Conservation (phyloP, 768 basidiomycete genomes). For the Suillus ampliporus region DNA sequence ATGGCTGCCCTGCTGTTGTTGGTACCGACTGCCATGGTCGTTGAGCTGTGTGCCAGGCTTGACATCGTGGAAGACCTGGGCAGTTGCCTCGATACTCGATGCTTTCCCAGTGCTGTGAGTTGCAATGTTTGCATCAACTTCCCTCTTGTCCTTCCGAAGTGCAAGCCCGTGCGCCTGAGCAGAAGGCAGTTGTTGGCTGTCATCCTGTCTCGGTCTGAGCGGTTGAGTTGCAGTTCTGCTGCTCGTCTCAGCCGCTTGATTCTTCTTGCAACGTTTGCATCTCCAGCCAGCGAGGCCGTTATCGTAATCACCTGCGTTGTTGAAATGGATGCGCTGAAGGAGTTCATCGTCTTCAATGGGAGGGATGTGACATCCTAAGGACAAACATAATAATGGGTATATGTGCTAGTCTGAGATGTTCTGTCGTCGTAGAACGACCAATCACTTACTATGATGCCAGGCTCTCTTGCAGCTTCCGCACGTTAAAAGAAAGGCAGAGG, state of each 20-base stretch:
- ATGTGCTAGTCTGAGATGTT: neutral
- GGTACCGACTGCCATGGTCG: neutral
- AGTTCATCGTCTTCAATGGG: slow-evolving; percentile 34
- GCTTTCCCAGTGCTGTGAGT: neutral
- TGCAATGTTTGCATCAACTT: neutral
- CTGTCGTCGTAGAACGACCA: no score
- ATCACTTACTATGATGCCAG: slow-evolving; percentile 41
- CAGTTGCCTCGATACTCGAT: neutral
- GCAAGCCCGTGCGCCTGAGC: neutral
- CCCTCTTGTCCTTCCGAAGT: neutral
- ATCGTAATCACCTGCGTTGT: slow-evolving; percentile 27
- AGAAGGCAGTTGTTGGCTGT: neutral
- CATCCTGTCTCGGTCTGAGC: neutral
- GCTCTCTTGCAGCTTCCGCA: slow-evolving; percentile 38
- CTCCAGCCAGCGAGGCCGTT: slow-evolving; percentile 32
- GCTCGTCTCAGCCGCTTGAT: slow-evolving; percentile 1
- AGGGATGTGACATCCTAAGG: slow-evolving; percentile 39
- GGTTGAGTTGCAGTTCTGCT: neutral
- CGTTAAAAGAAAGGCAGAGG: slow-evolving; percentile 38
- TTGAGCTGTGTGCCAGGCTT: neutral
- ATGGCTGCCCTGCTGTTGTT: neutral
- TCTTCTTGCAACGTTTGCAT: slow-evolving; percentile 39
- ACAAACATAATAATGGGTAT: neutral
- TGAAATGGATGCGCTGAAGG: slow-evolving; percentile 28
- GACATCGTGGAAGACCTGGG: no score